Evolutionary conservation across 2,329 filamentous ascomycete species (phyloP).

Genomic region (Tympanopsis confertula): DNA sequence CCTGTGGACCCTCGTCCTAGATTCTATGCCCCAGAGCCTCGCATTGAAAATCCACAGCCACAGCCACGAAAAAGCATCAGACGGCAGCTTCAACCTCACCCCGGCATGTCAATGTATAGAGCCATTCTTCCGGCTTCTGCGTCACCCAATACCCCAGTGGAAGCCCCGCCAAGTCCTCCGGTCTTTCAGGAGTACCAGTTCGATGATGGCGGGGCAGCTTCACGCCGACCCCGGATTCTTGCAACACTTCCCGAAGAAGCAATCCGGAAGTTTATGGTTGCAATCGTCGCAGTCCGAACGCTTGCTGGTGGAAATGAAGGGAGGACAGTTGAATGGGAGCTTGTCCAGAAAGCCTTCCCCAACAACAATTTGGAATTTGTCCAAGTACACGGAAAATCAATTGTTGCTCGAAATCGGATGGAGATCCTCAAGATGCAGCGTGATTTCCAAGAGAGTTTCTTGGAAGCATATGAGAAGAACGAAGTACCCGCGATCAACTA

Average conservation of each 20-base stretch:
- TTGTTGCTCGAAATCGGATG: constrained; percentile 21
- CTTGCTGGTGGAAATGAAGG: constrained; percentile 28
- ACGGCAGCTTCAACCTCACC: too few species aligned
- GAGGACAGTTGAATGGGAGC: constrained; percentile 26
- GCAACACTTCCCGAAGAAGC: constrained; percentile 3
- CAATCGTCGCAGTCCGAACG: constrained; percentile 28
- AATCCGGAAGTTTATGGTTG: constrained; percentile 21
- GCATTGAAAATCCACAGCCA: too few species aligned
- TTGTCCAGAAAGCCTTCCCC: constrained; percentile 27
- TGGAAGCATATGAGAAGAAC: constrained; percentile 27
- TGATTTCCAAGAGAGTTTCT: constrained; percentile 30
- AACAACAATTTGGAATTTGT: constrained; percentile 22
- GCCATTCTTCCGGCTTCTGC: too few species aligned
- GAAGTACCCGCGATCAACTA: constrained; percentile 29
- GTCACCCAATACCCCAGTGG: too few species aligned
- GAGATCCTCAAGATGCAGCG: constrained; percentile 28
- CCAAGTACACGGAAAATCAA: constrained; percentile 19
- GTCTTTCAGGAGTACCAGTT: too few species aligned
- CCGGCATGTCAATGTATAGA: too few species aligned
- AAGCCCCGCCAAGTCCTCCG: too few species aligned
- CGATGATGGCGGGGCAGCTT: background rate
- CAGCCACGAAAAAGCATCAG: too few species aligned
- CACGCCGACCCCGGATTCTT: background rate
- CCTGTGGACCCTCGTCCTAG: too few species aligned
- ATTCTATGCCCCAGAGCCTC: too few species aligned